Conservation (phyloP, 2,329 filamentous ascomycete species). For the Talaromyces sp. region DNA sequence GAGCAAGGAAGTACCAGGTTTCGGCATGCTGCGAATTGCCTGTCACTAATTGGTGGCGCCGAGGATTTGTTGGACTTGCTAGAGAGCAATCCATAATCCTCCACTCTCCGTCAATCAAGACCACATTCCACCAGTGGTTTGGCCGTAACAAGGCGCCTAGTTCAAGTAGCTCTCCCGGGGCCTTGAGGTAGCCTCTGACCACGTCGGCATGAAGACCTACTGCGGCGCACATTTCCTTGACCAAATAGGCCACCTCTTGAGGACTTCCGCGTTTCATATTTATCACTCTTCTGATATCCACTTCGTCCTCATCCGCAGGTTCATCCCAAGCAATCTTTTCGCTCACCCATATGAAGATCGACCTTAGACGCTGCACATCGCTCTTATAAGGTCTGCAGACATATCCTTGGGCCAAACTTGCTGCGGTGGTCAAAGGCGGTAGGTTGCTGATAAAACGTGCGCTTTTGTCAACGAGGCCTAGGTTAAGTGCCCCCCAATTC, state of each 20-base stretch:
- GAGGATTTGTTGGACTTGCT: conserved; percentile 85
- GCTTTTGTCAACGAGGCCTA: conserved; percentile 90
- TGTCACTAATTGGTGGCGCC: conserved; percentile 71
- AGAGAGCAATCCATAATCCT: conserved; percentile 92
- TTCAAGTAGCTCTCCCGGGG: conserved; percentile 78
- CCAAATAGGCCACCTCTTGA: conserved; percentile 82
- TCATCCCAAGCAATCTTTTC: conserved; percentile 96
- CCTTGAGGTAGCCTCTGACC: conserved; percentile 84
- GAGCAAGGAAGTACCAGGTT: conserved; percentile 86
- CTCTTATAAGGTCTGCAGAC: conserved; percentile 91
- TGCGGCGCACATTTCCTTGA: conserved; percentile 88
- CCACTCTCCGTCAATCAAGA: conserved; percentile 92
- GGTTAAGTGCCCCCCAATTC: conserved; percentile 74
- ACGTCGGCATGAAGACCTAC: conserved; percentile 85
- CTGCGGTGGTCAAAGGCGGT: conserved; percentile 75
- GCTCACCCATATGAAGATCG: conserved; percentile 97
- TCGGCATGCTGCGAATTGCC: conserved; percentile 68
- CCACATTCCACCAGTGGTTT: conserved; percentile 98
- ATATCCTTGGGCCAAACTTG: conserved; percentile 81
- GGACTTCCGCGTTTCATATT: conserved; percentile 78
- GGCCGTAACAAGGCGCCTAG: conserved; percentile 75
- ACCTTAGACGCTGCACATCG: conserved; percentile 85
- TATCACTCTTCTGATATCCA: conserved; percentile 79
- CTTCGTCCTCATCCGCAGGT: conserved; percentile 71
- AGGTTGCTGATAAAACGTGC: conserved; percentile 82